Conservation (phyloP, 1,284 basidiomycete genomes). For the Garcileccinum viscosum region DNA sequence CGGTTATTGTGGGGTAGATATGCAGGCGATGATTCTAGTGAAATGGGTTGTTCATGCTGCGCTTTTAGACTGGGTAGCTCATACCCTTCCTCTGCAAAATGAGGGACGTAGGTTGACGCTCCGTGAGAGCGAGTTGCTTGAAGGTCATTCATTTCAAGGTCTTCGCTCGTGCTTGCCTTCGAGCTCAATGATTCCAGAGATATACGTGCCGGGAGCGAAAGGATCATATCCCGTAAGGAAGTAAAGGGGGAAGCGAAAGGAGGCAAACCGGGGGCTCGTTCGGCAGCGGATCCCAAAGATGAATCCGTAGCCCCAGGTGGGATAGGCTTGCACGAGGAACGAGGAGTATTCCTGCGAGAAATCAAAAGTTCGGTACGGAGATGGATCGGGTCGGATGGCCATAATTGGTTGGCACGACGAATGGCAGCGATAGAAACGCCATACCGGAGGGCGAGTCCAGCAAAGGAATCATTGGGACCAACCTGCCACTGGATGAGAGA, state of each 20-base stretch:
- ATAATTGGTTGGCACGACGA: conserved; percentile 86
- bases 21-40: conserved; percentile 6
- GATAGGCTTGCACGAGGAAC: conserved; percentile 1
- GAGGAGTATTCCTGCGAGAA: conserved; percentile 46
- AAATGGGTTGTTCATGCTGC: conserved; percentile 1
- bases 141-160: conserved; percentile 37
- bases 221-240: conserved; percentile 32
- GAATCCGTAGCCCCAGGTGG: neutral
- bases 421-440: conserved; percentile 84
- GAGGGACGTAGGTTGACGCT: neutral
- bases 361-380: conserved; percentile 83
- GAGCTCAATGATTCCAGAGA: conserved; percentile 41
- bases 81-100: conserved; percentile 10
- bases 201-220: conserved; percentile 38
- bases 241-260: conserved; percentile 27
- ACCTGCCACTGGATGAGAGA: conserved; percentile 52
- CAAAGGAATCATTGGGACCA: conserved; percentile 74
- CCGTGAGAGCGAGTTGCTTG: neutral
- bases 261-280: conserved; percentile 10
- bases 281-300: neutral
- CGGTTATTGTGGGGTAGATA: conserved; percentile 1
- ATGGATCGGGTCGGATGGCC: conserved; percentile 89
- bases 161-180: conserved; percentile 35
- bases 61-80: conserved; percentile 25
- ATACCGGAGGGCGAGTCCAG: conserved; percentile 86